phyloP scores from a whole-genome alignment of 129 eudicot species.

The Tagetes erecta region DNA sequence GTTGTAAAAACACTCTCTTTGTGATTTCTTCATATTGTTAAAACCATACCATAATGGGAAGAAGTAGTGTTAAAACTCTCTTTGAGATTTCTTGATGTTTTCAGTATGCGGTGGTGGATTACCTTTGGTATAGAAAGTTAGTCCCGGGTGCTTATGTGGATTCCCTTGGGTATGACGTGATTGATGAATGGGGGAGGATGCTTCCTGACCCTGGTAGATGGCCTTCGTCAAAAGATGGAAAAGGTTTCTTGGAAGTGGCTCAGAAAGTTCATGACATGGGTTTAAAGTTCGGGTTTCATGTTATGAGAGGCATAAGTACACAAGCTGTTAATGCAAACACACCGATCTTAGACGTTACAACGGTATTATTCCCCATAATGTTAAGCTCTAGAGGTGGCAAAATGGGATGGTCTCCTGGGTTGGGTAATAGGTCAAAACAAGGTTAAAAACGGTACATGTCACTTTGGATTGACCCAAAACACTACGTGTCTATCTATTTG shows the following conservation, averaged over 20 bases:
- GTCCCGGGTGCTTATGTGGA: conserved; percentile 74
- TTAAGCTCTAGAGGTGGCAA: conserved; percentile 3
- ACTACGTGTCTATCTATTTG: not conserved
- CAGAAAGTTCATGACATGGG: conserved; percentile 81
- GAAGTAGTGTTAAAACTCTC: not conserved
- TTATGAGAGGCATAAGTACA: conserved; percentile 96
- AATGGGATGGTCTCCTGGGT: not conserved
- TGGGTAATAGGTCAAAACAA: not conserved
- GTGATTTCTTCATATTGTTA: not conserved
- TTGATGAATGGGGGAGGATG: conserved; percentile 98
- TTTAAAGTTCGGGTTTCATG: conserved; percentile 93
- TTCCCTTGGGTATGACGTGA: conserved; percentile 84
- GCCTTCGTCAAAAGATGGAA: conserved; percentile 83
- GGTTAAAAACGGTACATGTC: not conserved
- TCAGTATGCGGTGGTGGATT: conserved; percentile 95
- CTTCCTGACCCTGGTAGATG: conserved; percentile 89
- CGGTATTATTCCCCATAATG: conserved; percentile 49
- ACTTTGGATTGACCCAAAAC: not conserved
- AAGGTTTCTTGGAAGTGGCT: conserved; percentile 78
- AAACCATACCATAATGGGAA: not conserved
- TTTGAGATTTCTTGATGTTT: conserved; percentile 18
- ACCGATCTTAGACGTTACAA: conserved; percentile 71
- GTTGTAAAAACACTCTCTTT: not conserved
- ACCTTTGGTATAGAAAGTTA: conserved; percentile 91
- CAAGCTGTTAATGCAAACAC: conserved; percentile 95